A percentile compares a stretch with the other conserved stretches of the same genome.
Evolutionary conservation across 2,329 filamentous ascomycete genomes (phyloP).

Genomic region (Raffaelea arxii): DNA sequence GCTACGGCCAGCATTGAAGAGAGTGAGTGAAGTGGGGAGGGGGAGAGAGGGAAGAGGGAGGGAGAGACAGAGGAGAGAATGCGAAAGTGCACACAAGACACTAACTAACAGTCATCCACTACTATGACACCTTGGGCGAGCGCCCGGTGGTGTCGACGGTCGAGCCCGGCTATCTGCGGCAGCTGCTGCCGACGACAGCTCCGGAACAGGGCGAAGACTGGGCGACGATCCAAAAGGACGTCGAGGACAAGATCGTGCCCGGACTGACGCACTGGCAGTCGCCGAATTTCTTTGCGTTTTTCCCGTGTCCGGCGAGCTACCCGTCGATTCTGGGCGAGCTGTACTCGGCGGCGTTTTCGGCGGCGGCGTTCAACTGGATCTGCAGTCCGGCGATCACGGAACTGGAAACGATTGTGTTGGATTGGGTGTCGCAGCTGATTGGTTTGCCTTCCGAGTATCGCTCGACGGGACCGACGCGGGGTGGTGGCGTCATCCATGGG

Average conservation of each 20-base stretch:
- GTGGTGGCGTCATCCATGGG: slow-evolving; percentile 91
- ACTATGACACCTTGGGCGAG: slow-evolving; percentile 66
- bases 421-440: slow-evolving; percentile 77
- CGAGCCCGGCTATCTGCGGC: slow-evolving; percentile 74
- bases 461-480: slow-evolving; percentile 58
- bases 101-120: slow-evolving; percentile 59
- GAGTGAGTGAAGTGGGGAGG: slow-evolving; percentile 43
- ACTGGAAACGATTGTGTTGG: slow-evolving; percentile 83
- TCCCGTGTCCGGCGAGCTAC: slow-evolving; percentile 72
- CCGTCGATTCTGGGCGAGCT: slow-evolving; percentile 85
- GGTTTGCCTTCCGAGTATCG: slow-evolving; percentile 64
- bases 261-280: slow-evolving; percentile 91
- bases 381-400: slow-evolving; percentile 89
- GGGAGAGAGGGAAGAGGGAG: too few species aligned
- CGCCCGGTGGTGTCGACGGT: slow-evolving; percentile 69
- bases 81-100: too few species aligned
- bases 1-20: slow-evolving; percentile 74
- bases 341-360: slow-evolving; percentile 80
- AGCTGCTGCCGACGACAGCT: slow-evolving; percentile 59
- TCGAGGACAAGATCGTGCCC: slow-evolving; percentile 79
- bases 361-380: slow-evolving; percentile 94
- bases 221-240: slow-evolving; percentile 70
- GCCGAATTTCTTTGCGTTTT: slow-evolving; percentile 94
- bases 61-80: too few species aligned
- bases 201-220: slow-evolving; percentile 63